Evolutionary conservation across 345 rosid genomes (phyloP), one percentile per base, ranked within the genome.

Genomic region (Noccaea bulbosa): DNA sequence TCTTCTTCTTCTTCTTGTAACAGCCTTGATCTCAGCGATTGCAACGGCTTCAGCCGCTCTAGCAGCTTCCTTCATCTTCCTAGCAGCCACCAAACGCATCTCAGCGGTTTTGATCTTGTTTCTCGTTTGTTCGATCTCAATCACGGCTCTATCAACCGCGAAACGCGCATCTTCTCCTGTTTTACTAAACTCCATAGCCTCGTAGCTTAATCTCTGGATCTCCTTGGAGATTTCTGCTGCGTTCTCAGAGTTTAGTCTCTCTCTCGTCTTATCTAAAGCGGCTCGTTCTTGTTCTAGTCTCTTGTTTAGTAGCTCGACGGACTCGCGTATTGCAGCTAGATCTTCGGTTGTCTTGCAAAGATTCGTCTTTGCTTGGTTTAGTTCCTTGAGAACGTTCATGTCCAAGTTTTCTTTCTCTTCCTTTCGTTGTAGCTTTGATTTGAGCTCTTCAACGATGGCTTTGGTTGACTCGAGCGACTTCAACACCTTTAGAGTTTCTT

Each of bases 31-130:
- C 37, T 93, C 97, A 5, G 88, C 84, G 4, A 91, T 72, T 20
- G 97, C 96, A 66, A 86, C 79, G n/a, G 91, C 93, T 80, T 93
- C 97, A 27, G 89, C 83, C 1, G 91, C 97, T 79, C 84, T 87
- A 53, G 97, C 96, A 7, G 97, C 98, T 83, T 89, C 82, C 77
- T 84, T 91, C 96, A 93, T 87, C 77, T 91, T 93, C 57, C 81
- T 81, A 37, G 94, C 97, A 11, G 97, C 96, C 22, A 84, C 30
- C 76, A 89, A 71, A 79, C 91, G 85, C 75, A 83, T 77, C 86
- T 91, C 91, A 4, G 92, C 92, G 38, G 91, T 76, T 68, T 81
- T 78, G n/a, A 93, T 89, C 83, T 77, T 85, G 7, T 64, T 73
- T 72, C 80, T 83, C 17, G 88, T 87, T 46, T 73, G 83, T 70